phyloP scores from a whole-genome alignment of 176 grass and related monocot genomes.

The Pontederia crassipes region DNA sequence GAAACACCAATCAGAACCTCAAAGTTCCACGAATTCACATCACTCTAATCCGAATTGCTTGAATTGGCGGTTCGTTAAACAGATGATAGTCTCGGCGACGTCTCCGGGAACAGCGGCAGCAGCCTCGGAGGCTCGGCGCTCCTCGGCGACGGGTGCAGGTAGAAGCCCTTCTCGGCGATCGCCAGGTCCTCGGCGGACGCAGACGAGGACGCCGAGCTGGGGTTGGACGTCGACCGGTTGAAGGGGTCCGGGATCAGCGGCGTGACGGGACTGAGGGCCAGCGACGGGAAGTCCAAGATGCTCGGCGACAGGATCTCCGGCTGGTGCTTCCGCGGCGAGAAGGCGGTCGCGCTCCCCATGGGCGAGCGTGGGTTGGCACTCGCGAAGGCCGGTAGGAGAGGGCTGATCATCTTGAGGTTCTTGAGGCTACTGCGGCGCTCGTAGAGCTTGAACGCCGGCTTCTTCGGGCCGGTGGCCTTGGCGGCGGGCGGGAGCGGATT shows the following conservation, averaged over 20 bases:
- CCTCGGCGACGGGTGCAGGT: slow-evolving; percentile 76
- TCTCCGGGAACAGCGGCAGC: slow-evolving; percentile 81
- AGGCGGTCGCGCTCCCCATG: background rate
- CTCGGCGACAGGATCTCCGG: slow-evolving; percentile 85
- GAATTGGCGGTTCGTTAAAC: slow-evolving; percentile 9
- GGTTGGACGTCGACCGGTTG: slow-evolving; percentile 25
- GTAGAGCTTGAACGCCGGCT: slow-evolving; percentile 89
- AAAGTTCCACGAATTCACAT: too few relatives aligned
- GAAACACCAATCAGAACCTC: too few relatives aligned
- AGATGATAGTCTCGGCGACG: slow-evolving; percentile 47
- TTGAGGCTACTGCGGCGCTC: slow-evolving; percentile 71
- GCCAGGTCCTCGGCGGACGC: slow-evolving; percentile 55
- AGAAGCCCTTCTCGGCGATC: slow-evolving; percentile 71
- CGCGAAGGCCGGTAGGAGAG: slow-evolving; percentile 44
- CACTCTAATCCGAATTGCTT: too few relatives aligned
- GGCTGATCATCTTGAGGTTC: slow-evolving; percentile 87
- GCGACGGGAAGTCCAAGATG: slow-evolving; percentile 68
- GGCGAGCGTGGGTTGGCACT: slow-evolving; percentile 4
- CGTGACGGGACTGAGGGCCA: slow-evolving; percentile 79
- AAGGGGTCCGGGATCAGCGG: slow-evolving; percentile 60
- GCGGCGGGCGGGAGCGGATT: background rate
- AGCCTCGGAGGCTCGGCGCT: slow-evolving; percentile 47
- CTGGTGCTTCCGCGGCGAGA: slow-evolving; percentile 31
- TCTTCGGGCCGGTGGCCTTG: slow-evolving; percentile 55
- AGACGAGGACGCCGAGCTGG: slow-evolving; percentile 1